Evolutionary conservation across 164 flowering plant genomes (phyloP).

Genomic region (Vitis rotundifolia): DNA sequence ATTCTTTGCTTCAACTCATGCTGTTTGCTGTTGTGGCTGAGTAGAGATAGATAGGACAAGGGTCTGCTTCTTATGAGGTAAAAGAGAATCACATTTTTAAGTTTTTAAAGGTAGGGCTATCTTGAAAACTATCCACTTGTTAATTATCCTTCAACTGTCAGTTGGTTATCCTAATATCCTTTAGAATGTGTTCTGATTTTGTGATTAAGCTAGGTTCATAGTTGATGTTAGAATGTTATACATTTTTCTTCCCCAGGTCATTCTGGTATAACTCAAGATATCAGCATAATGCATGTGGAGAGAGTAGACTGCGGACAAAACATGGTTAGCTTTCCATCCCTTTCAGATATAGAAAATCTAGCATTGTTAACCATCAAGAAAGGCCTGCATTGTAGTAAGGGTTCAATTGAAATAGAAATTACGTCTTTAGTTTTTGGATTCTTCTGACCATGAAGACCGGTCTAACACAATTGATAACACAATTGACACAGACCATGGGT

Average conservation of each 20-base stretch:
- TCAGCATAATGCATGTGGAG: slow-evolving; percentile 13
- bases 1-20: neutral
- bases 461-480: neutral
- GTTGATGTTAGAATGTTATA: slow-evolving; percentile 3
- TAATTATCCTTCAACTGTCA: no score
- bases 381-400: neutral
- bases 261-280: slow-evolving; percentile 12
- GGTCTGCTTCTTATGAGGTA: neutral
- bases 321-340: slow-evolving; percentile 12
- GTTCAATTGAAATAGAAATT: neutral
- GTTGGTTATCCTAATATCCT: neutral
- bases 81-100: neutral
- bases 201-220: slow-evolving; percentile 14
- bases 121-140: no score
- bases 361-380: neutral
- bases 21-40: neutral
- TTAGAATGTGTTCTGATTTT: neutral
- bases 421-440: neutral
- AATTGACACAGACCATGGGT: neutral
- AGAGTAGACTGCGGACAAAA: slow-evolving; percentile 2
- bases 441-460: neutral
- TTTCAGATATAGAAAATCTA: slow-evolving; percentile 7
- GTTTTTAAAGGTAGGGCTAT: neutral
- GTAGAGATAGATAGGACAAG: neutral
- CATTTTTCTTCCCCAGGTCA: slow-evolving; percentile 19